Conservation (phyloP, 768 basidiomycete genomes). For the Sutorius australiensis region DNA sequence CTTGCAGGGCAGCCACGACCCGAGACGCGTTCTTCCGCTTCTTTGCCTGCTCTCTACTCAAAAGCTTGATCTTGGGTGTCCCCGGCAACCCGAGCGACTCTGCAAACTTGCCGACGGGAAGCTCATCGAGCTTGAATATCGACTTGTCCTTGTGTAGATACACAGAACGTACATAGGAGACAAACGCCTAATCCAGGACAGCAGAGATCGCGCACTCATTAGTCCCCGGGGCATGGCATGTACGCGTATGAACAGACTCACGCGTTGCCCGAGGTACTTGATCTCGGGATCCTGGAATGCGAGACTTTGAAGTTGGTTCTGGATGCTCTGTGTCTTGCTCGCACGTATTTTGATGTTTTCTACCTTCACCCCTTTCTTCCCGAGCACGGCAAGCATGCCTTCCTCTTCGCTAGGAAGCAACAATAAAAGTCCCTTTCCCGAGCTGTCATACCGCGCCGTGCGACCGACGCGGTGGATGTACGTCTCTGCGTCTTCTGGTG, state of each 20-base stretch:
- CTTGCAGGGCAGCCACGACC: conserved; percentile 35
- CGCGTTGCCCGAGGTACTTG: conserved; percentile 93
- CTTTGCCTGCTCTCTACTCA: conserved; percentile 63
- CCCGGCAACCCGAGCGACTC: conserved; percentile 91
- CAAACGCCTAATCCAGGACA: conserved; percentile 64
- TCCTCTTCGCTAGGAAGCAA: conserved; percentile 89
- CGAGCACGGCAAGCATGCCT: conserved; percentile 74
- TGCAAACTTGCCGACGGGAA: conserved; percentile 82
- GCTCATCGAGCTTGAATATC: conserved; percentile 80
- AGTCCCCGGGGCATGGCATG: not conserved
- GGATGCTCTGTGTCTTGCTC: conserved; percentile 81
- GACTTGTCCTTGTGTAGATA: conserved; percentile 92
- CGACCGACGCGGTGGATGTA: conserved; percentile 97
- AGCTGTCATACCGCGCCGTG: conserved; percentile 89
- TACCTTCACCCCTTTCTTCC: conserved; percentile 66
- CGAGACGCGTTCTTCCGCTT: conserved; percentile 72
- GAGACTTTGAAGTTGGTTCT: conserved; percentile 86
- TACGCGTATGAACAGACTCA: conserved; percentile 35
- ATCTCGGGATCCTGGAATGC: conserved; percentile 95
- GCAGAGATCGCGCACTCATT: not conserved
- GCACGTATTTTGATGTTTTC: conserved; percentile 83
- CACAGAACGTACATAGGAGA: conserved; percentile 91
- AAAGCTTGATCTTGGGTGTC: conserved; percentile 91
- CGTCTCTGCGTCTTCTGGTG: conserved; percentile 95
- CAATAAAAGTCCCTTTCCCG: conserved; percentile 81